These are phyloP conservation scores for Cadophora malorum DNA, from an alignment of 2,329 filamentous ascomycete genomes.

Conservation along the genomic window DNA sequence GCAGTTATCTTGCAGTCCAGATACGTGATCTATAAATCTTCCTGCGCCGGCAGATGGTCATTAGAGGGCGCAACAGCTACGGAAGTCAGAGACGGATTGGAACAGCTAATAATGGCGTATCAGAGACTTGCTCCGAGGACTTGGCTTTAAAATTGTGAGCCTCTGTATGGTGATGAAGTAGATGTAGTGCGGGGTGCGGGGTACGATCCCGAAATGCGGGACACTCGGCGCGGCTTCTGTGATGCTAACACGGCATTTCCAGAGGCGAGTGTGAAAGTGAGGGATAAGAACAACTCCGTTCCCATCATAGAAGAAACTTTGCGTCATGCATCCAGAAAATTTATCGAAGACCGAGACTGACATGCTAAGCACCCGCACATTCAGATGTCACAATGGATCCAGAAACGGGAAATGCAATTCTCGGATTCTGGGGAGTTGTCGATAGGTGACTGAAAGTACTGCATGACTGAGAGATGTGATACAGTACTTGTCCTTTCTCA, in stretches of 20 bases:
- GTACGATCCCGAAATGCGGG: neutral
- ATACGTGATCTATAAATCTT: neutral
- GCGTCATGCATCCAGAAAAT: too few relatives aligned
- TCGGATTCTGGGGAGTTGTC: too few relatives aligned
- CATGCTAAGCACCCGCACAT: too few relatives aligned
- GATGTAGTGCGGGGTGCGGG: neutral
- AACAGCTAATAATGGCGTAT: neutral
- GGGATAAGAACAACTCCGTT: constrained; percentile 14
- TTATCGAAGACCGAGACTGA: too few relatives aligned
- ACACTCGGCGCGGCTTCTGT: constrained; percentile 8
- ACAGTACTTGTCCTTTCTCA: too few relatives aligned
- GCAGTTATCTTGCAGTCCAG: neutral
- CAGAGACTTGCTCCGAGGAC: neutral
- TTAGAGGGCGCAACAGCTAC: neutral
- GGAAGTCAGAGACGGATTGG: neutral
- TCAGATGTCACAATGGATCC: too few relatives aligned
- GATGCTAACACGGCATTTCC: neutral
- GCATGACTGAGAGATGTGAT: too few relatives aligned
- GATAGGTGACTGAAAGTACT: too few relatives aligned
- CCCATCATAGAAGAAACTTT: too few relatives aligned
- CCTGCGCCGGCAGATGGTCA: neutral
- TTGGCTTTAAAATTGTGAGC: neutral
- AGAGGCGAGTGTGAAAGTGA: neutral
- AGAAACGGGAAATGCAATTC: too few relatives aligned
- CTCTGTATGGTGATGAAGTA: neutral